Conservation (phyloP, 148 eudicot genomes). For the Simmondsia chinensis region DNA sequence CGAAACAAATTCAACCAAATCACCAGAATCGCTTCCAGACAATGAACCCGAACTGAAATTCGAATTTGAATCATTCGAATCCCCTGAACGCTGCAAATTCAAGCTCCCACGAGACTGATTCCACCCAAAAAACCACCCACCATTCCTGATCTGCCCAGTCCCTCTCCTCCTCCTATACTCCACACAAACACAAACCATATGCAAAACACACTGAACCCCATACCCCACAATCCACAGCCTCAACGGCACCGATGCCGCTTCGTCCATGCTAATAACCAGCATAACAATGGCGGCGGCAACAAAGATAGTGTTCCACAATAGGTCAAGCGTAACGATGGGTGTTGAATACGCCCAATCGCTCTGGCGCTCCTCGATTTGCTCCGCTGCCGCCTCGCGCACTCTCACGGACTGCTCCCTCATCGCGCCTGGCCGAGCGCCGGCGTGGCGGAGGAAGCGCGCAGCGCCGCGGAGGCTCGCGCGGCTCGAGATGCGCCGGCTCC, state of each 20-base stretch:
- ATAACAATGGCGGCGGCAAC: conserved; percentile 27
- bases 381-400: conserved; percentile 68
- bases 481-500: conserved; percentile 19
- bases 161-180: conserved; percentile 42
- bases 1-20: conserved; percentile 20
- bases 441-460: conserved; percentile 55
- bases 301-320: conserved; percentile 55
- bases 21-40: conserved; percentile 43
- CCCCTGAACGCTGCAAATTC: conserved; percentile 19
- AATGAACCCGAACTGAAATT: conserved; percentile 46
- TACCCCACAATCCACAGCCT: conserved; percentile 75
- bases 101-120: too few relatives aligned
- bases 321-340: conserved; percentile 50
- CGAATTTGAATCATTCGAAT: conserved; percentile 13
- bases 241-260: conserved; percentile 43
- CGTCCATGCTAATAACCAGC: conserved; percentile 33
- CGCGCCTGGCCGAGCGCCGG: conserved; percentile 47
- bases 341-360: conserved; percentile 71
- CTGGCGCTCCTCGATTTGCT: conserved; percentile 64
- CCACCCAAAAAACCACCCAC: conserved; percentile 5
- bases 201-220: conserved; percentile 53
- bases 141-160: conserved; percentile 9
- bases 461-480: conserved; percentile 46
- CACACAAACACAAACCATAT: conserved; percentile 56
- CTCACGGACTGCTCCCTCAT: conserved; percentile 59